Conservation (phyloP, 164 flowering plant species). For the Vitis rotundifolia region DNA sequence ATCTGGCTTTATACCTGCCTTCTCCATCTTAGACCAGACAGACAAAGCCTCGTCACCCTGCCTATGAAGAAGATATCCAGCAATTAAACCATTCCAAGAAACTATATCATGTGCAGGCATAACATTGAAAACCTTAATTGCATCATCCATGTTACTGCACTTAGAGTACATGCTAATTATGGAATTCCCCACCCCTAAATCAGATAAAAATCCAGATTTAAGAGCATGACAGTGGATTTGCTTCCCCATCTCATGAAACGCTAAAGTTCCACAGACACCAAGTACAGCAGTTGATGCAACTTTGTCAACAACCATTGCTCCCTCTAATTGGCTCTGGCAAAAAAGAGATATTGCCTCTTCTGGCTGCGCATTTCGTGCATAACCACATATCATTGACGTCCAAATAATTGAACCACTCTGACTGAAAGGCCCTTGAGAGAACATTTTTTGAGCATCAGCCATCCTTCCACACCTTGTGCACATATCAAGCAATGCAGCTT, state of each 20-base stretch:
- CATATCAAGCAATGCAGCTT: constrained; percentile 82
- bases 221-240: constrained; percentile 69
- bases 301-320: constrained; percentile 52
- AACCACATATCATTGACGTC: constrained; percentile 86
- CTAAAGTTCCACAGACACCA: constrained; percentile 73
- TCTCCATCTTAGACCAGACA: constrained; percentile 63
- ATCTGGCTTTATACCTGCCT: constrained; percentile 54
- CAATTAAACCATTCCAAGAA: constrained; percentile 83
- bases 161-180: constrained; percentile 75
- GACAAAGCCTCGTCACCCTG: constrained; percentile 70
- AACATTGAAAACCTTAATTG: constrained; percentile 49
- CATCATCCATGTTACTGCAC: constrained; percentile 65
- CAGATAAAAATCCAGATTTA: constrained; percentile 52
- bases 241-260: constrained; percentile 63
- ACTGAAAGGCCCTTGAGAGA: constrained; percentile 33
- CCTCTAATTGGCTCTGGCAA: constrained; percentile 37
- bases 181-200: constrained; percentile 65
- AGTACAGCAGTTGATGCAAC: constrained; percentile 58
- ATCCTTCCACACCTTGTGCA: constrained; percentile 75
- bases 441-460: constrained; percentile 68
- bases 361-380: constrained; percentile 68
- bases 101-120: constrained; percentile 61
- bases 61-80: constrained; percentile 66
- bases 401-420: constrained; percentile 36
- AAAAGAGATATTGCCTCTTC: constrained; percentile 66